Conservation (phyloP, 73 alveolate genomes). For the Effrenium voratum region DNA sequence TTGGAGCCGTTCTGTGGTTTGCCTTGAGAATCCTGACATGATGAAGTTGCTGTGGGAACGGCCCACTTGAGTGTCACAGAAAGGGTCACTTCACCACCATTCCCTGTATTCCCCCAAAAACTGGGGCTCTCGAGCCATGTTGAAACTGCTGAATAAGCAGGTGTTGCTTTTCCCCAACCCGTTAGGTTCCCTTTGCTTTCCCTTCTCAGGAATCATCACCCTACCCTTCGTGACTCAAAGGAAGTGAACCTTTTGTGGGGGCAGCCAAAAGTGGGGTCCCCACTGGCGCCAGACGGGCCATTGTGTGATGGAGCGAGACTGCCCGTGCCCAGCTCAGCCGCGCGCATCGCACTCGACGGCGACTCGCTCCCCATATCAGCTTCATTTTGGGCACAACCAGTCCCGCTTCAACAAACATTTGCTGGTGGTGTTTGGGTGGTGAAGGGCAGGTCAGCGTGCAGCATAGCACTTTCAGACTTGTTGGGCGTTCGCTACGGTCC, state of each 20-base stretch:
- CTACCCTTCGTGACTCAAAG: background rate
- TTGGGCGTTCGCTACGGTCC: background rate
- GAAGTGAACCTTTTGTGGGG: background rate
- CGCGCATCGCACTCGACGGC: background rate
- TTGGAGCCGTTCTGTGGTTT: no score
- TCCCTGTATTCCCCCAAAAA: no score
- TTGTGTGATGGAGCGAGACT: background rate
- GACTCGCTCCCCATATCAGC: background rate
- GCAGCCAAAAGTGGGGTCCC: background rate
- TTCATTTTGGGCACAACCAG: background rate
- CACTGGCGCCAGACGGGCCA: background rate
- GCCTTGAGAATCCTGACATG: no score
- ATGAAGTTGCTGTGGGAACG: no score
- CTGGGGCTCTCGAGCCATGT: background rate
- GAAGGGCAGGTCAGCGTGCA: background rate
- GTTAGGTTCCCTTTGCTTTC: background rate
- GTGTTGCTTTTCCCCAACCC: background rate
- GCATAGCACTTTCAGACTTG: background rate
- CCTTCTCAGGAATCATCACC: background rate
- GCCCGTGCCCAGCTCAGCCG: constrained; percentile 26
- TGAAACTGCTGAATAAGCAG: background rate
- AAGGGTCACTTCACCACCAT: no score
- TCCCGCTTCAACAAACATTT: background rate
- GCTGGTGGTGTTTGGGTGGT: background rate
- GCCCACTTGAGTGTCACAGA: no score